A percentile compares a stretch with the other conserved stretches of the same genome.
These are phyloP conservation scores for Choiromyces venosus DNA, from an alignment of 495 filamentous ascomycete genomes.

Conservation along the genomic window DNA sequence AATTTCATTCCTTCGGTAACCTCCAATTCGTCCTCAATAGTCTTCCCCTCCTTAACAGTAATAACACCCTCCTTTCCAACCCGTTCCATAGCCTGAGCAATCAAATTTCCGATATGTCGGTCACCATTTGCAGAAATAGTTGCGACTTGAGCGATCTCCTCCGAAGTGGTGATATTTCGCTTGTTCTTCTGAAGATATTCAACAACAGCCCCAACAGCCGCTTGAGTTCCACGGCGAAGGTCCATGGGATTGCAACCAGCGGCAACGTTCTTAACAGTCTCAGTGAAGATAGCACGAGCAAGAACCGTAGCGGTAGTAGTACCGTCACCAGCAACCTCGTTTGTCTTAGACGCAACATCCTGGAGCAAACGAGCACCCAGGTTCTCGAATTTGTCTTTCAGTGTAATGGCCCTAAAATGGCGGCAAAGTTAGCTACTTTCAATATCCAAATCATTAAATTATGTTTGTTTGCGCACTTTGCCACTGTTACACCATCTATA, in stretches of 20 bases:
- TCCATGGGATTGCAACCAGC: slow-evolving; percentile 99
- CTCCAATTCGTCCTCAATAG: slow-evolving; percentile 93
- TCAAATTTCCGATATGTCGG: slow-evolving; percentile 87
- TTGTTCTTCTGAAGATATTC: slow-evolving; percentile 89
- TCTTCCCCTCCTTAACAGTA: slow-evolving; percentile 99
- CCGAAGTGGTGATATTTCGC: slow-evolving; percentile 93
- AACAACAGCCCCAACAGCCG: slow-evolving; percentile 89
- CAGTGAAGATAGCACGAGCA: slow-evolving; percentile 96
- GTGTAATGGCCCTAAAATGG: slow-evolving; percentile 61
- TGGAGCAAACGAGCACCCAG: slow-evolving; percentile 92
- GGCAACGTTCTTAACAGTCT: slow-evolving; percentile 99
- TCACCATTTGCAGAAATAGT: slow-evolving; percentile 98
- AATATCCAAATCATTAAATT: neutral
- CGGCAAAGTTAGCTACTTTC: slow-evolving; percentile 27
- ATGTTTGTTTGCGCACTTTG: slow-evolving; percentile 30
- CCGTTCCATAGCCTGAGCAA: slow-evolving; percentile 98
- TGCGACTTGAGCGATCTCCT: slow-evolving; percentile 95
- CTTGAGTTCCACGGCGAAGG: slow-evolving; percentile 90
- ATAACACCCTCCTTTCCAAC: slow-evolving; percentile 99
- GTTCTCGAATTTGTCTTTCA: slow-evolving; percentile 99
- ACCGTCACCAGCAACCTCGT: slow-evolving; percentile 96
- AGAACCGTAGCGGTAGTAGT: slow-evolving; percentile 97
- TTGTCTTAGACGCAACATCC: slow-evolving; percentile 98
- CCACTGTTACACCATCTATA: slow-evolving; percentile 42
- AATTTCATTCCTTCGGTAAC: slow-evolving; percentile 99